phyloP scores from a whole-genome alignment of 1,284 basidiomycete genomes.

The Phenoliferia sp. region DNA sequence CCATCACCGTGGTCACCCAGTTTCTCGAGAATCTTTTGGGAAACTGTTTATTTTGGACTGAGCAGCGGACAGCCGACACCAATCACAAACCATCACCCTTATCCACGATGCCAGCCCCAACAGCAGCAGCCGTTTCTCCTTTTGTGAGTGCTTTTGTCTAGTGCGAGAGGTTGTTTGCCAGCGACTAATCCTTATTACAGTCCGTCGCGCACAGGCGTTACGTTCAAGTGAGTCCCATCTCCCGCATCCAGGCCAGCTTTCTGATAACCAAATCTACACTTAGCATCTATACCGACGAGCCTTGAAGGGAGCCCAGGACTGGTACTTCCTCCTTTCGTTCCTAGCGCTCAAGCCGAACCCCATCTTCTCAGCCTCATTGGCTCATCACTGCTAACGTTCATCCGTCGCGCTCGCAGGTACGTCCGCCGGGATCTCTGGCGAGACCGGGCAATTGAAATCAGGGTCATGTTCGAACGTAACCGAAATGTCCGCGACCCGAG shows the following conservation, averaged over 20 bases:
- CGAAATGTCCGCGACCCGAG: conserved; percentile 39
- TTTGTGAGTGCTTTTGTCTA: conserved; percentile 12
- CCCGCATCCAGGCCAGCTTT: neutral
- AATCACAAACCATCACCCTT: neutral
- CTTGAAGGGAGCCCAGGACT: conserved; percentile 39
- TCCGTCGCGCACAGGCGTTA: conserved; percentile 37
- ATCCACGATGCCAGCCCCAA: neutral
- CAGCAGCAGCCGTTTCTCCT: conserved; percentile 24
- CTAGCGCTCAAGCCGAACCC: neutral
- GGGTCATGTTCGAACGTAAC: conserved; percentile 40
- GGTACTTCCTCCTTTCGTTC: conserved; percentile 20
- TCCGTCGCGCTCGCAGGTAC: conserved; percentile 25
- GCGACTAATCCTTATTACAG: conserved; percentile 5
- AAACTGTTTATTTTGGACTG: neutral
- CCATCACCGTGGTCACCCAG: neutral
- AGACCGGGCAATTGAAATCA: conserved; percentile 39
- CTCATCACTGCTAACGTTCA: neutral
- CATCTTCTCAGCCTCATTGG: neutral
- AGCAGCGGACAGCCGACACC: neutral
- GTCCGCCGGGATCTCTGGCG: conserved; percentile 37
- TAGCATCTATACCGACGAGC: conserved; percentile 40
- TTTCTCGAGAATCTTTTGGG: neutral
- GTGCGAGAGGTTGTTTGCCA: neutral
- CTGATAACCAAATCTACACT: conserved; percentile 4
- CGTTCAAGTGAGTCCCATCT: conserved; percentile 34